A percentile compares a stretch with the other conserved stretches of the same genome.
These are phyloP conservation scores for Pseudocercospora crystallina DNA, from an alignment of 2,329 filamentous ascomycete genomes.

Conservation along the genomic window DNA sequence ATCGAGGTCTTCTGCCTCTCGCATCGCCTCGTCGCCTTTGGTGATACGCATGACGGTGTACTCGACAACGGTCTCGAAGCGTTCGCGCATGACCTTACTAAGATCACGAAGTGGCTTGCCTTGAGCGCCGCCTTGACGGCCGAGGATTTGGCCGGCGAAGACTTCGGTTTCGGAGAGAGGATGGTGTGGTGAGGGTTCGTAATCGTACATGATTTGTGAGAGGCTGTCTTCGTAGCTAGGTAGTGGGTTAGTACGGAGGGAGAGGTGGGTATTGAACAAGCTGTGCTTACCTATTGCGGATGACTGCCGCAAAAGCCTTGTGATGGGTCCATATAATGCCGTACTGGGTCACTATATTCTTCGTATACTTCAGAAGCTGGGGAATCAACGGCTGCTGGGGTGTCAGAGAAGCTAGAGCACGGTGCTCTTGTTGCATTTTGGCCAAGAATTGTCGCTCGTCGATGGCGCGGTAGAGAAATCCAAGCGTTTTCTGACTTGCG, in stretches of 20 bases:
- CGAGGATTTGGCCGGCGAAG: conserved; percentile 59
- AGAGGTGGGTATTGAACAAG: not conserved
- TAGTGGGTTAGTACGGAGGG: not conserved
- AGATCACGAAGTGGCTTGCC: conserved; percentile 36
- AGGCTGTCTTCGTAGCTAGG: conserved; percentile 56
- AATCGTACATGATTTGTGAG: conserved; percentile 48
- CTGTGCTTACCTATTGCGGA: conserved; percentile 47
- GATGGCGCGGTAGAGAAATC: conserved; percentile 68
- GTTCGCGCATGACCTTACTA: conserved; percentile 40
- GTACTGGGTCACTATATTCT: conserved; percentile 25
- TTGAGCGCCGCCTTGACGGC: conserved; percentile 42
- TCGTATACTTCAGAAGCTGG: conserved; percentile 43
- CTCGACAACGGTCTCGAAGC: conserved; percentile 42
- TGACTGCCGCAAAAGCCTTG: conserved; percentile 38
- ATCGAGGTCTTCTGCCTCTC: conserved; percentile 25
- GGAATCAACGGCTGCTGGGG: conserved; percentile 24
- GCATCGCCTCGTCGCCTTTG: conserved; percentile 38
- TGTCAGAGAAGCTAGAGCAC: conserved; percentile 17
- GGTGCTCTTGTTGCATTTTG: conserved; percentile 39
- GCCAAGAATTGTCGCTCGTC: conserved; percentile 69
- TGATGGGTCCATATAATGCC: conserved; percentile 40
- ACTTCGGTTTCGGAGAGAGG: conserved; percentile 55
- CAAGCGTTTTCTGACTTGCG: conserved; percentile 65
- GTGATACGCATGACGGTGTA: conserved; percentile 47
- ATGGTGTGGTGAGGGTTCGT: conserved; percentile 41